A percentile compares a stretch with the other conserved stretches of the same genome.
phyloP scores from a whole-genome alignment of 352 stramenopile genomes.

The Blastocystis sp. region DNA sequence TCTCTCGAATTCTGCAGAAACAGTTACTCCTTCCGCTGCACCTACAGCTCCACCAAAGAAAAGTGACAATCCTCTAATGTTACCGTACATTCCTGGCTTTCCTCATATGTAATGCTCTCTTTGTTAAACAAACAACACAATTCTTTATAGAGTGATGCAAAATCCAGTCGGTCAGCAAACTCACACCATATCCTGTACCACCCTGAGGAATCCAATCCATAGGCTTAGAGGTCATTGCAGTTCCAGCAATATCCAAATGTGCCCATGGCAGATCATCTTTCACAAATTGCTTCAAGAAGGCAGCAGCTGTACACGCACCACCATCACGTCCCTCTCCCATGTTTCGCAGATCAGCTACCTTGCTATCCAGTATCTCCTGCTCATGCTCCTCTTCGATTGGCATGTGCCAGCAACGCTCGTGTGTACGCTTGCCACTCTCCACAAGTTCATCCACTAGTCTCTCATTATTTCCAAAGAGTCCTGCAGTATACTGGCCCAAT shows the following conservation, averaged over 20 bases:
- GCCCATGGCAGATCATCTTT: conserved; percentile 78
- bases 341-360: conserved; percentile 44
- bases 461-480: conserved; percentile 83
- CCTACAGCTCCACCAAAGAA: background rate
- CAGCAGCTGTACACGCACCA: conserved; percentile 75
- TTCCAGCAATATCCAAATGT: conserved; percentile 79
- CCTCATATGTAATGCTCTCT: background rate
- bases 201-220: conserved; percentile 71
- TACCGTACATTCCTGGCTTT: background rate
- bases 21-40: background rate
- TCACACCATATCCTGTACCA: conserved; percentile 78
- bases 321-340: conserved; percentile 70
- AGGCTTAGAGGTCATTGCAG: background rate
- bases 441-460: conserved; percentile 73
- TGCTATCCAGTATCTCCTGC: conserved; percentile 71
- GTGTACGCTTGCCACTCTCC: conserved; percentile 69
- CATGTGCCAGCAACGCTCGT: conserved; percentile 80
- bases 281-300: conserved; percentile 81
- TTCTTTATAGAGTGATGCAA: conserved; percentile 71
- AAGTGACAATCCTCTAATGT: background rate
- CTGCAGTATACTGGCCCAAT: conserved; percentile 74
- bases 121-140: conserved; percentile 3
- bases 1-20: background rate
- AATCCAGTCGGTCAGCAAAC: conserved; percentile 77
- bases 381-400: conserved; percentile 79